Evolutionary conservation across 345 rosid species (phyloP).

Genomic region (Hibiscus trionum): DNA sequence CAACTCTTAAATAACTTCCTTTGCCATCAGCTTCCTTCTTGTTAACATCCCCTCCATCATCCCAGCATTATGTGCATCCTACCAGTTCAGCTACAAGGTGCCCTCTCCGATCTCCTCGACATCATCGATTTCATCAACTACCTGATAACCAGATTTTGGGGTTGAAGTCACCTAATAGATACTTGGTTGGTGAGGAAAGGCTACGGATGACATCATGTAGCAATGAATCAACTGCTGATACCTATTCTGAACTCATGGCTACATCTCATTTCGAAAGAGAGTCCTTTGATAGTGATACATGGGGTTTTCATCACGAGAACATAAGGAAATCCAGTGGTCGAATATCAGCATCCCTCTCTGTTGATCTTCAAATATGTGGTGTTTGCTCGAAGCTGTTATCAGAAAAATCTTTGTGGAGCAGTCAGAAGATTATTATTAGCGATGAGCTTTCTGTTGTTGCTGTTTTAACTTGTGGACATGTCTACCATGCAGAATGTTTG

Average conservation of each 20-base stretch:
- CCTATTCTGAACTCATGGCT: conserved; percentile 23
- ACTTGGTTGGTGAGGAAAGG: conserved; percentile 36
- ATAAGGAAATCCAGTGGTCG: conserved; percentile 33
- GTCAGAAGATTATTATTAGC: conserved; percentile 54
- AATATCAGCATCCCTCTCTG: conserved; percentile 32
- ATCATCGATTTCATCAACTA: conserved; percentile 30
- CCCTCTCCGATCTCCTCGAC: conserved; percentile 29
- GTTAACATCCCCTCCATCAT: conserved; percentile 38
- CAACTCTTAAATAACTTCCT: conserved; percentile 17
- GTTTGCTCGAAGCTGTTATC: conserved; percentile 72
- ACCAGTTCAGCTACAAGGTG: conserved; percentile 37
- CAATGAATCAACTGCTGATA: not conserved
- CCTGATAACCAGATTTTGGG: conserved; percentile 34
- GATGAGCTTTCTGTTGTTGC: conserved; percentile 69
- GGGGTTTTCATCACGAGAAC: conserved; percentile 43
- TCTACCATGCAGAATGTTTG: conserved; percentile 92
- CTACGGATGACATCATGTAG: conserved; percentile 39
- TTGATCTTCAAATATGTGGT: conserved; percentile 67
- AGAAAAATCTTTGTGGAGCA: conserved; percentile 70
- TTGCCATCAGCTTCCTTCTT: conserved; percentile 61
- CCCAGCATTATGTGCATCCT: conserved; percentile 42
- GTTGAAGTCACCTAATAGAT: conserved; percentile 34
- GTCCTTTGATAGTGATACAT: conserved; percentile 52
- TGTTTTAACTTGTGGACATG: conserved; percentile 85
- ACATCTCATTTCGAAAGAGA: conserved; percentile 47